These are phyloP conservation scores for Stachybotrys chartarum DNA, from an alignment of 2,329 filamentous ascomycete species.

Conservation along the genomic window DNA sequence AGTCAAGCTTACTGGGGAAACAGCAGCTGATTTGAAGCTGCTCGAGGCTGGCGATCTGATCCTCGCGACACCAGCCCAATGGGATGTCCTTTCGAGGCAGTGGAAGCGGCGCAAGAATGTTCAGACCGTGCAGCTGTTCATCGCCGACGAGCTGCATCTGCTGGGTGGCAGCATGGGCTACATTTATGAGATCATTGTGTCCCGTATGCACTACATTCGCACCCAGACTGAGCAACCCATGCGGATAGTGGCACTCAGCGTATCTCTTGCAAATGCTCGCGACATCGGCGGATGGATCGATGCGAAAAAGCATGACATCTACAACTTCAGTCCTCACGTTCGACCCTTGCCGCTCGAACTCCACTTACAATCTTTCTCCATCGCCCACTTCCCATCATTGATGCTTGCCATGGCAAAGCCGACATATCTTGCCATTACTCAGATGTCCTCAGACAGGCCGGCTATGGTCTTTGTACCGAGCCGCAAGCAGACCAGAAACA, in stretches of 20 bases:
- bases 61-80: constrained; percentile 85
- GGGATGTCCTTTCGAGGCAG: constrained; percentile 91
- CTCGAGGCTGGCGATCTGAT: constrained; percentile 84
- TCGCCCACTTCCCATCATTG: constrained; percentile 93
- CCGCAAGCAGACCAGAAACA: constrained; percentile 85
- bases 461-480: constrained; percentile 88
- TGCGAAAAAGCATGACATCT: constrained; percentile 95
- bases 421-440: constrained; percentile 79
- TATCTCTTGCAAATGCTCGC: constrained; percentile 85
- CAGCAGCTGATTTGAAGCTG: constrained; percentile 80
- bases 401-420: constrained; percentile 99
- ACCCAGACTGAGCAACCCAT: constrained; percentile 78
- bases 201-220: constrained; percentile 93
- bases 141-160: constrained; percentile 93
- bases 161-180: constrained; percentile 81
- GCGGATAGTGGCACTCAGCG: constrained; percentile 82
- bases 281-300: constrained; percentile 98
- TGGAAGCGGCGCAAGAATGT: constrained; percentile 97
- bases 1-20: constrained; percentile 90
- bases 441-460: constrained; percentile 82
- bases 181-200: constrained; percentile 94
- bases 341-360: constrained; percentile 85
- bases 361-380: constrained; percentile 90
- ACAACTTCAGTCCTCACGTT: constrained; percentile 93
- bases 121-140: constrained; percentile 81